These are phyloP conservation scores for Emericellopsis atlantica DNA, from an alignment of 2,329 filamentous ascomycete genomes.

Conservation along the genomic window DNA sequence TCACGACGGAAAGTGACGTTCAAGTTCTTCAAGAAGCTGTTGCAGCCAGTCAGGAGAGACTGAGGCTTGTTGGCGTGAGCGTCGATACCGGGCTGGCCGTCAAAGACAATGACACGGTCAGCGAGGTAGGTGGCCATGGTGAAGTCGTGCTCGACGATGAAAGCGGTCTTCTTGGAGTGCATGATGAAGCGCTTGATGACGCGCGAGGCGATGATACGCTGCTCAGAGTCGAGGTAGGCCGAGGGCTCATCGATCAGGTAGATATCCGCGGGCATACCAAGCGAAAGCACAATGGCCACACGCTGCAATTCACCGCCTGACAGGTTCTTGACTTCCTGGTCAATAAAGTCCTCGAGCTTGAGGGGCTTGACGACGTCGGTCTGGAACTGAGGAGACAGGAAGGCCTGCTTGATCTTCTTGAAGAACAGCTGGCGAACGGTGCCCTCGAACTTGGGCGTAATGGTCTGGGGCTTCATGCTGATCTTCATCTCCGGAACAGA, in stretches of 20 bases:
- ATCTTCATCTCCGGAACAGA: conserved; percentile 90
- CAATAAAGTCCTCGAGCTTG: conserved; percentile 97
- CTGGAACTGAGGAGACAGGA: conserved; percentile 96
- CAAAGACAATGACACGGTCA: conserved; percentile 97
- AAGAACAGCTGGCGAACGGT: conserved; percentile 97
- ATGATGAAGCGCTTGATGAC: conserved; percentile 99
- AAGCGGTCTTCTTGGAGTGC: conserved; percentile 99
- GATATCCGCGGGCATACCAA: conserved; percentile 91
- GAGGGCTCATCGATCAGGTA: conserved; percentile 98
- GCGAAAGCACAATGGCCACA: conserved; percentile 94
- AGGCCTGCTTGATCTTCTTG: conserved; percentile 98
- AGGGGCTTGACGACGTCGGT: conserved; percentile 99
- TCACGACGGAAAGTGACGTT: conserved; percentile 98
- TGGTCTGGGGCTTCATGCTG: conserved; percentile 99
- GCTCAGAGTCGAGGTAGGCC: conserved; percentile 95
- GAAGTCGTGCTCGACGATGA: conserved; percentile 99
- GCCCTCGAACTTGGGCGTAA: conserved; percentile 94
- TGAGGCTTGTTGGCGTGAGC: conserved; percentile 83
- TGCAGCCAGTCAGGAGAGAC: conserved; percentile 89
- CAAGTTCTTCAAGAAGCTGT: conserved; percentile 89
- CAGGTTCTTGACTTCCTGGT: conserved; percentile 97
- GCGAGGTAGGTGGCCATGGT: conserved; percentile 76
- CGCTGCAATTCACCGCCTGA: conserved; percentile 99
- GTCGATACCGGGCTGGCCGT: conserved; percentile 81
- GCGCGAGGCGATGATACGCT: conserved; percentile 92